Percentiles rank a stretch among this genome's conserved stretches.
Conservation (phyloP, 2,329 filamentous ascomycete species). For the Colletotrichum abscissum region DNA sequence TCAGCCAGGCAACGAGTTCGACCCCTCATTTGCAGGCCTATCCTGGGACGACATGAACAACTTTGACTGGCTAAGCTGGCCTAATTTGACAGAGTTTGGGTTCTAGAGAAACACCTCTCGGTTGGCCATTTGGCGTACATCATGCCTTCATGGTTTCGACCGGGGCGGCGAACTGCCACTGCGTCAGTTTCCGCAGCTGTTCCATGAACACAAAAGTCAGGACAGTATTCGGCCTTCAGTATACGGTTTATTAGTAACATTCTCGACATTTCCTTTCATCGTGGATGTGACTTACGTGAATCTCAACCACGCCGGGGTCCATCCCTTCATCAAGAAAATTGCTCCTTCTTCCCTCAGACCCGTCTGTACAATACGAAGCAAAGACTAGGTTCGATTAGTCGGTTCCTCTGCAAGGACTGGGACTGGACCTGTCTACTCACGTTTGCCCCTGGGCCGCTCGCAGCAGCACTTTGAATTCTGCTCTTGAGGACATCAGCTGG, state of each 20-base stretch:
- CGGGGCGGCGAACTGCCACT: constrained; percentile 28
- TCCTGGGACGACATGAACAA: constrained; percentile 69
- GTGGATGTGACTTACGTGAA: constrained; percentile 46
- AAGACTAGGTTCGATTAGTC: constrained; percentile 40
- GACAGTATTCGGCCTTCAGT: constrained; percentile 53
- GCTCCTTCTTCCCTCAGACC: constrained; percentile 52
- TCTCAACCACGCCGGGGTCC: constrained; percentile 57
- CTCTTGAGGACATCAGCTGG: constrained; percentile 59
- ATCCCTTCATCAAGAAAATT: constrained; percentile 57
- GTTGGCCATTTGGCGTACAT: not conserved
- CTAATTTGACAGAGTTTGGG: constrained; percentile 54
- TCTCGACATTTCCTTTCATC: constrained; percentile 31
- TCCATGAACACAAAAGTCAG: constrained; percentile 60
- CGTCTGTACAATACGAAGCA: constrained; percentile 46
- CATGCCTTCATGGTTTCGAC: constrained; percentile 29
- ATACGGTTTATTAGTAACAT: constrained; percentile 33
- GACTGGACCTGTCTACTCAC: constrained; percentile 21
- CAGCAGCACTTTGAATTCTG: constrained; percentile 49
- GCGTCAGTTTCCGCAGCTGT: constrained; percentile 49
- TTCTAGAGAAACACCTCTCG: constrained; percentile 35
- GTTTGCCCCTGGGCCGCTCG: constrained; percentile 24
- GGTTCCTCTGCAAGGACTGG: not conserved
- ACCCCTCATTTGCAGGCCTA: constrained; percentile 64
- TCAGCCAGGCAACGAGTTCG: constrained; percentile 69
- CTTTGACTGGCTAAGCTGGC: constrained; percentile 68